phyloP scores from a whole-genome alignment of 1,284 basidiomycete genomes.

The Athelia sp. region DNA sequence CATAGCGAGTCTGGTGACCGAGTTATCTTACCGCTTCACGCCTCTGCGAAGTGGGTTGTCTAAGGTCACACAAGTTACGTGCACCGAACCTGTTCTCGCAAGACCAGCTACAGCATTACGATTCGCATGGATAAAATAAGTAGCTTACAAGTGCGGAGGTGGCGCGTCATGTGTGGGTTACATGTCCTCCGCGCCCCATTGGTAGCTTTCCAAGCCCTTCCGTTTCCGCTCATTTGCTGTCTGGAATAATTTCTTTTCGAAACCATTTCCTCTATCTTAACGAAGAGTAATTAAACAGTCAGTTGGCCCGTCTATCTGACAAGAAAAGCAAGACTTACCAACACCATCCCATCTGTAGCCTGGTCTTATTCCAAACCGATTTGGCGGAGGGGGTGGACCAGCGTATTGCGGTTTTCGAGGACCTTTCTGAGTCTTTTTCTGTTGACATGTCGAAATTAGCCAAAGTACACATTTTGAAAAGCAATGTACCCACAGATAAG shows the following conservation, averaged over 20 bases:
- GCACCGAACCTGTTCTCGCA: too few species aligned
- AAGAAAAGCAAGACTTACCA: slow-evolving; percentile 46
- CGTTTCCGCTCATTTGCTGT: slow-evolving; percentile 71
- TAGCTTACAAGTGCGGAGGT: not conserved
- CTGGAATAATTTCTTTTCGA: slow-evolving; percentile 91
- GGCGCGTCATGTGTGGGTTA: slow-evolving; percentile 29
- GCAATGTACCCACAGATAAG: slow-evolving; percentile 61
- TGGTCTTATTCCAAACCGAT: slow-evolving; percentile 92
- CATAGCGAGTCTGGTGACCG: too few species aligned
- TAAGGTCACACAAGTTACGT: too few species aligned
- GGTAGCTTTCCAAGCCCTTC: slow-evolving; percentile 64
- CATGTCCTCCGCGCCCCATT: slow-evolving; percentile 91
- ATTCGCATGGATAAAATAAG: too few species aligned
- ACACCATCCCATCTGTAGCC: slow-evolving; percentile 98
- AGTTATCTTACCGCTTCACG: too few species aligned
- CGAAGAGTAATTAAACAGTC: slow-evolving; percentile 8
- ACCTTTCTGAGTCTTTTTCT: slow-evolving; percentile 74
- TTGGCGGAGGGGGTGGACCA: slow-evolving; percentile 87
- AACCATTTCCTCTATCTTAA: slow-evolving; percentile 87
- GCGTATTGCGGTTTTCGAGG: slow-evolving; percentile 81
- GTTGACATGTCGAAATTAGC: slow-evolving; percentile 8
- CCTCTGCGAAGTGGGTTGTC: too few species aligned
- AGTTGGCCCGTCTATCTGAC: slow-evolving; percentile 1
- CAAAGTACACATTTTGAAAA: slow-evolving; percentile 2
- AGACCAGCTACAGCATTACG: too few species aligned